Percentiles rank a stretch among this genome's conserved stretches.
phyloP scores from a whole-genome alignment of 306 rosid genomes.

The Senna siamea region DNA sequence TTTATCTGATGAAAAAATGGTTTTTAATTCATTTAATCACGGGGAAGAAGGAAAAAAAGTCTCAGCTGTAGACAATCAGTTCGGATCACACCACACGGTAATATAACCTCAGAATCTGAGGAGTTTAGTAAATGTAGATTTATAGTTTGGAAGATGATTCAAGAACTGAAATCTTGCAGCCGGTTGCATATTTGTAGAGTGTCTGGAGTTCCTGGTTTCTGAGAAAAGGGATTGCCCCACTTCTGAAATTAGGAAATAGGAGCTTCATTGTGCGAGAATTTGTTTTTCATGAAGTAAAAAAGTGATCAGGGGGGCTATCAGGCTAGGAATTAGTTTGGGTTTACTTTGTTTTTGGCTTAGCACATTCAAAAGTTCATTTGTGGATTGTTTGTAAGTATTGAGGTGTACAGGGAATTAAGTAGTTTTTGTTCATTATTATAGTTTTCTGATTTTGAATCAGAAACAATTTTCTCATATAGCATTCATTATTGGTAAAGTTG shows the following conservation, averaged over 20 bases:
- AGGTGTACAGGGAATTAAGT: constrained; percentile 46
- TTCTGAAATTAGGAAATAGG: constrained; percentile 22
- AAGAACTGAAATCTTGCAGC: constrained; percentile 14
- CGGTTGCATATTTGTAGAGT: constrained; percentile 35
- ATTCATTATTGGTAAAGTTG: too few relatives aligned
- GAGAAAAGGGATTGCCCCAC: constrained; percentile 26
- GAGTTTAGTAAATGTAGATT: constrained; percentile 10
- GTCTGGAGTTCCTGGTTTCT: constrained; percentile 31
- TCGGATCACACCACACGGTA: too few relatives aligned
- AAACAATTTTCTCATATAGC: constrained; percentile 14
- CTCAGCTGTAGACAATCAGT: constrained; percentile 29
- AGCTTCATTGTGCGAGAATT: constrained; percentile 33
- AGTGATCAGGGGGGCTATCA: constrained; percentile 12
- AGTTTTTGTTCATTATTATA: constrained; percentile 8
- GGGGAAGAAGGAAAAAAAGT: constrained; percentile 13
- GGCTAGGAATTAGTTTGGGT: constrained; percentile 28
- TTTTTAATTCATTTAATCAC: constrained; percentile 16
- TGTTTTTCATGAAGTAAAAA: constrained; percentile 34
- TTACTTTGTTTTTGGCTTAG: constrained; percentile 24
- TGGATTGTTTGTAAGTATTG: constrained; percentile 41
- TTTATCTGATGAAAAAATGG: constrained; percentile 20
- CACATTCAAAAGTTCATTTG: constrained; percentile 1
- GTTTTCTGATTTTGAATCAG: constrained; percentile 27
- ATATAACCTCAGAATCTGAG: constrained; percentile 35
- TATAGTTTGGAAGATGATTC: constrained; percentile 40